phyloP scores from a whole-genome alignment of 495 filamentous ascomycete species.

The Lasiosphaeria hispida region DNA sequence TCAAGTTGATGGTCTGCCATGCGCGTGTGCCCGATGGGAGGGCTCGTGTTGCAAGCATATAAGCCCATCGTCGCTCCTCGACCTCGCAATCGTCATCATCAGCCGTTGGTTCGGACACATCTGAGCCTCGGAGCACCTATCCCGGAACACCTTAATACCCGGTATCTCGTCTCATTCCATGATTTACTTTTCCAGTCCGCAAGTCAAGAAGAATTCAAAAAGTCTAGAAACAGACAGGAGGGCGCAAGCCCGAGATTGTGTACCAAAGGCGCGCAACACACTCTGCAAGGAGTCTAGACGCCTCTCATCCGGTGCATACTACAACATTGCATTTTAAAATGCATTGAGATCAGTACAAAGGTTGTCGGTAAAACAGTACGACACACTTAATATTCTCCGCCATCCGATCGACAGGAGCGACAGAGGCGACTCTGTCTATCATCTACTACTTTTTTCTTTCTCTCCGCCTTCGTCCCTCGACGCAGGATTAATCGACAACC shows the following conservation, averaged over 20 bases:
- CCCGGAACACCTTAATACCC: too few species aligned
- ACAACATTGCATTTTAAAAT: too few species aligned
- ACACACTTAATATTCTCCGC: not conserved
- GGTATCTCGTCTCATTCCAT: not conserved
- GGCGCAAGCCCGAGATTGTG: slow-evolving; percentile 12
- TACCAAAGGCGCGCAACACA: not conserved
- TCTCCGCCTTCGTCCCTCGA: too few species aligned
- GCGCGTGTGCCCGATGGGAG: slow-evolving; percentile 54
- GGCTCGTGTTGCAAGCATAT: slow-evolving; percentile 46
- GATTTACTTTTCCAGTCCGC: not conserved
- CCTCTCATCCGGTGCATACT: too few species aligned
- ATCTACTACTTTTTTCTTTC: too few species aligned
- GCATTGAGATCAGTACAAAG: not conserved
- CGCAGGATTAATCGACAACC: too few species aligned
- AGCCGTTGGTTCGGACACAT: too few species aligned
- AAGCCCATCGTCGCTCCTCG: slow-evolving; percentile 8
- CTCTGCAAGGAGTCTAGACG: not conserved
- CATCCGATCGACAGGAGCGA: slow-evolving; percentile 13
- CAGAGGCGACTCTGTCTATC: not conserved
- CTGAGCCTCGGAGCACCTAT: too few species aligned
- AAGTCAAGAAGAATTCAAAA: not conserved
- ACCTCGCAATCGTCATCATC: not conserved
- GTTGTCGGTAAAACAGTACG: slow-evolving; percentile 11
- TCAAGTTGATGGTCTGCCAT: slow-evolving; percentile 87
- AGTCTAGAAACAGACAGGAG: slow-evolving; percentile 9